Percentiles rank a stretch among this genome's conserved stretches.
Conservation (phyloP, 352 stramenopile species). For the Phytophthora constricta region DNA sequence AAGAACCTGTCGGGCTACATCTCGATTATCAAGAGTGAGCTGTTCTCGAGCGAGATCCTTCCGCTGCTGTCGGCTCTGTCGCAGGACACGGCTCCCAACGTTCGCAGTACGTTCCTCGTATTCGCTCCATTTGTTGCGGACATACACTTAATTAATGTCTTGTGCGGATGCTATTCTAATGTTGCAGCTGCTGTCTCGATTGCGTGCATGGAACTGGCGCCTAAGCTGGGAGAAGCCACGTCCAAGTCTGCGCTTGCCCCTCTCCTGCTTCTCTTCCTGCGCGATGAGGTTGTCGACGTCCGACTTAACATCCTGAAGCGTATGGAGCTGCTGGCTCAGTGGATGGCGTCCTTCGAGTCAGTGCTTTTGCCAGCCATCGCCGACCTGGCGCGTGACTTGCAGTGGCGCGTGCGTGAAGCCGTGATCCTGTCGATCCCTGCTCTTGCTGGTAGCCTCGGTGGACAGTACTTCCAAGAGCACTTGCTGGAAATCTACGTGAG, state of each 20-base stretch:
- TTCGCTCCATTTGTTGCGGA: background rate
- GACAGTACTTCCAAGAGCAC: conserved; percentile 86
- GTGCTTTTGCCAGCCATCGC: conserved; percentile 87
- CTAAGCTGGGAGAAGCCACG: conserved; percentile 89
- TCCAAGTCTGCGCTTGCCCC: conserved; percentile 88
- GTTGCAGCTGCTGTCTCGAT: conserved; percentile 76
- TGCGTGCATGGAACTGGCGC: conserved; percentile 93
- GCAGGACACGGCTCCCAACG: conserved; percentile 92
- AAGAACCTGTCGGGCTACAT: conserved; percentile 94
- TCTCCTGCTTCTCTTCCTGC: conserved; percentile 81
- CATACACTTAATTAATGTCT: too few species aligned
- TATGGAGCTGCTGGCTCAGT: conserved; percentile 90
- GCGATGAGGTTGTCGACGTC: conserved; percentile 93
- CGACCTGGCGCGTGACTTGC: conserved; percentile 92
- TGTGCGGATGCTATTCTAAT: conserved; percentile 5
- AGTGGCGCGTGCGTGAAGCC: conserved; percentile 94
- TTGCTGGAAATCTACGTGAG: conserved; percentile 91
- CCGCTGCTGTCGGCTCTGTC: conserved; percentile 90
- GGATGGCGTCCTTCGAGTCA: conserved; percentile 90
- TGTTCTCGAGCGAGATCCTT: conserved; percentile 92
- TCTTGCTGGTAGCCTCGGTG: conserved; percentile 87
- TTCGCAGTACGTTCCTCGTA: conserved; percentile 65
- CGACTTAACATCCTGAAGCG: conserved; percentile 95
- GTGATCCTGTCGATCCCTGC: conserved; percentile 92
- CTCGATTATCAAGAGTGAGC: conserved; percentile 89